phyloP scores from a whole-genome alignment of 805 yeast species.

The Starmerella stigmatis region DNA sequence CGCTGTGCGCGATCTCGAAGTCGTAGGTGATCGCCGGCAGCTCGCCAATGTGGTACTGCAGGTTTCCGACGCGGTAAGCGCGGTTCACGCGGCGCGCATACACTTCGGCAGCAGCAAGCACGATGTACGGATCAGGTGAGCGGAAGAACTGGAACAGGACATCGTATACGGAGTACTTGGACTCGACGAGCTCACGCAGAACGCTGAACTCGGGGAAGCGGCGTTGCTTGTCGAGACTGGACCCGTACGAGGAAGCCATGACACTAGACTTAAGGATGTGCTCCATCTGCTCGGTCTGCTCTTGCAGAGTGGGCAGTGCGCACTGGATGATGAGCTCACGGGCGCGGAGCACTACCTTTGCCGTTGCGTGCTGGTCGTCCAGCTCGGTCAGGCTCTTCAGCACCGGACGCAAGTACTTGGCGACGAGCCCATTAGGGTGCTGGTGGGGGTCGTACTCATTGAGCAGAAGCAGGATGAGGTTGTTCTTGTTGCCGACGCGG shows the following conservation, averaged over 20 bases:
- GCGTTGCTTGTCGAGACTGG: slow-evolving; percentile 34
- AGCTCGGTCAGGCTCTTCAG: slow-evolving; percentile 75
- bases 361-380: slow-evolving; percentile 71
- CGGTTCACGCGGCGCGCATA: slow-evolving; percentile 94
- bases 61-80: slow-evolving; percentile 79
- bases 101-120: slow-evolving; percentile 93
- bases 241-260: slow-evolving; percentile 76
- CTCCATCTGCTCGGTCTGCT: slow-evolving; percentile 93
- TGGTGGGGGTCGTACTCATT: slow-evolving; percentile 70
- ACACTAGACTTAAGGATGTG: slow-evolving; percentile 89
- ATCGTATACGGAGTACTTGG: slow-evolving; percentile 92
- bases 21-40: slow-evolving; percentile 63
- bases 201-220: slow-evolving; percentile 71
- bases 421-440: slow-evolving; percentile 60
- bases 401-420: slow-evolving; percentile 55
- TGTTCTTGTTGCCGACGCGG: slow-evolving; percentile 86
- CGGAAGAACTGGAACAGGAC: slow-evolving; percentile 85
- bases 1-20: slow-evolving; percentile 33
- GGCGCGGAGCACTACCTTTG: slow-evolving; percentile 89
- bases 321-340: slow-evolving; percentile 94
- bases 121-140: slow-evolving; percentile 74
- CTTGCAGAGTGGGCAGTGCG: slow-evolving; percentile 90
- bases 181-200: slow-evolving; percentile 85
- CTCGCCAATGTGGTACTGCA: slow-evolving; percentile 47
- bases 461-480: slow-evolving; percentile 73